A percentile compares a stretch with the other conserved stretches of the same genome.
Conservation (phyloP, 2,329 filamentous ascomycete genomes). For the Cladosporium velox region DNA sequence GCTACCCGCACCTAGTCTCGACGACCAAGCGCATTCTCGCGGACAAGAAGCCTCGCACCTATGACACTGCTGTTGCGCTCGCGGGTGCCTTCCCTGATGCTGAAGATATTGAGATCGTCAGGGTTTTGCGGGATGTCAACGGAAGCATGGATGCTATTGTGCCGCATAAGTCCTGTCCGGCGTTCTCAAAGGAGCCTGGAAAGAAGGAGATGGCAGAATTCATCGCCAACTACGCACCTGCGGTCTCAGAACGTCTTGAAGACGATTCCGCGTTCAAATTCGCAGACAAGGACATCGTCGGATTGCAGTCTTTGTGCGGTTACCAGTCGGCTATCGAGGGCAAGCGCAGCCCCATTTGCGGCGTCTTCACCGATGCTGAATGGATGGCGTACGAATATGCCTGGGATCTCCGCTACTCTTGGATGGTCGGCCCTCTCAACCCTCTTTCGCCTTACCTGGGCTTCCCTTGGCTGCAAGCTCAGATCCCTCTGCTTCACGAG, state of each 20-base stretch:
- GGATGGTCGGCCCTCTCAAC: conserved; percentile 26
- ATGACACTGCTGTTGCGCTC: conserved; percentile 38
- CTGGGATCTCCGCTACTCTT: conserved; percentile 25
- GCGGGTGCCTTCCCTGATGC: conserved; percentile 33
- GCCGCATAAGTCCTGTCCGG: conserved; percentile 39
- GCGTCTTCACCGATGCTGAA: conserved; percentile 25
- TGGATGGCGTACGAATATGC: conserved; percentile 28
- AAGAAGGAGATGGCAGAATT: conserved; percentile 36
- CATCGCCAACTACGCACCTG: conserved; percentile 34
- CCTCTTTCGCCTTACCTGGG: conserved; percentile 24
- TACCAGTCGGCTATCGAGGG: conserved; percentile 27
- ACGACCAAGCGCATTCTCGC: conserved; percentile 20
- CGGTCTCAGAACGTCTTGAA: conserved; percentile 31
- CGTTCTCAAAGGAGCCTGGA: conserved; percentile 39
- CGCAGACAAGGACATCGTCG: conserved; percentile 23
- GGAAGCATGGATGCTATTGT: conserved; percentile 30
- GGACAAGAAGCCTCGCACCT: conserved; percentile 40
- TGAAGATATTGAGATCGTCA: conserved; percentile 38
- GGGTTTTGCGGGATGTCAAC: conserved; percentile 25
- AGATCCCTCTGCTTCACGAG: conserved; percentile 19
- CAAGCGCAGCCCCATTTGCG: conserved; percentile 21
- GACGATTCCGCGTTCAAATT: conserved; percentile 22
- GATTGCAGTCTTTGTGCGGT: conserved; percentile 25
- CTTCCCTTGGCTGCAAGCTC: conserved; percentile 25
- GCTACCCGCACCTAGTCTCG: conserved; percentile 22